phyloP scores from a whole-genome alignment of 257 asterid genomes.

The Verbena officinalis region DNA sequence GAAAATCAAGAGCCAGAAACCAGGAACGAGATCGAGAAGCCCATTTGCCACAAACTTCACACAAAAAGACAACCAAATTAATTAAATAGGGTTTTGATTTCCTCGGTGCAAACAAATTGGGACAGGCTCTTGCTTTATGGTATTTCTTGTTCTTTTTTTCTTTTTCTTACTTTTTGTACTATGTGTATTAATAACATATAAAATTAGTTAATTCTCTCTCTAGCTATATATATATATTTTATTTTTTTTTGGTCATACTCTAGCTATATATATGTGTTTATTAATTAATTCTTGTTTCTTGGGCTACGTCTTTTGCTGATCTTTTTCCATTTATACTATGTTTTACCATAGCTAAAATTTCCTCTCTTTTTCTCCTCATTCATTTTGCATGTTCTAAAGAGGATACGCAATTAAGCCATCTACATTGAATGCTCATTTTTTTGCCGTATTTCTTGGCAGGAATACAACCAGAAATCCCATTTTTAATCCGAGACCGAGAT shows the following conservation, averaged over 20 bases:
- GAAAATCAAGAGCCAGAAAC: conserved; percentile 30
- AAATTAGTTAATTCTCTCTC: no score
- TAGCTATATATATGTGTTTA: no score
- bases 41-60: conserved; percentile 10
- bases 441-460: conserved; percentile 23
- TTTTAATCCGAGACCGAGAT: no score
- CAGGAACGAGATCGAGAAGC: conserved; percentile 27
- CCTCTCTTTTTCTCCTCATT: conserved; percentile 34
- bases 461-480: conserved; percentile 12
- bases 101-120: conserved; percentile 33
- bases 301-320: no score
- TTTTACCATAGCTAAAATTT: background rate
- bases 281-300: no score
- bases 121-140: conserved; percentile 45
- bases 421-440: conserved; percentile 46
- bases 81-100: no score
- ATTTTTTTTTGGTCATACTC: no score
- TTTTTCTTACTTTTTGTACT: no score
- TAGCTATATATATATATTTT: background rate
- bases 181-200: no score
- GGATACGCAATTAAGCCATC: conserved; percentile 21
- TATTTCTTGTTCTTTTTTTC: conserved; percentile 19
- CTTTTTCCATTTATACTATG: no score
- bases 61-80: conserved; percentile 24
- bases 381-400: conserved; percentile 49